A percentile compares a stretch with the other conserved stretches of the same genome.
These are phyloP conservation scores for Fusarium newnesense DNA, from an alignment of 2,329 filamentous ascomycete species.

Conservation along the genomic window DNA sequence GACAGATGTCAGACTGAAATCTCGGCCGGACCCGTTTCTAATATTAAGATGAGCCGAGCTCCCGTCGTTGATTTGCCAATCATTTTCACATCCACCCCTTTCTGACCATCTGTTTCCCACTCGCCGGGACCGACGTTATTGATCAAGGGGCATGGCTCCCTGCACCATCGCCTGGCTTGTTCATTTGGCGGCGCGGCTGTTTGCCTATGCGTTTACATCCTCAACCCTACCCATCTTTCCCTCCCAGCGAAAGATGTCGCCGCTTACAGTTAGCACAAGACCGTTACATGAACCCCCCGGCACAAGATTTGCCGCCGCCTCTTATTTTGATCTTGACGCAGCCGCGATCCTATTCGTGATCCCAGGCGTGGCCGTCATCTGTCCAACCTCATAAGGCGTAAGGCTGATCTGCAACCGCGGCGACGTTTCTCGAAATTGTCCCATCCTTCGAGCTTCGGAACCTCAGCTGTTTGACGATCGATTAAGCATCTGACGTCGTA, in stretches of 20 bases:
- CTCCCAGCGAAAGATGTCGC: constrained; percentile 33
- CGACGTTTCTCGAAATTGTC: constrained; percentile 22
- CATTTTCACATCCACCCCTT: constrained; percentile 5
- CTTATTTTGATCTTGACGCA: constrained; percentile 21
- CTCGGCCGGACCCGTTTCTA: constrained; percentile 30
- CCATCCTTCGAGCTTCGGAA: constrained; percentile 24
- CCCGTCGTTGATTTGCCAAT: constrained; percentile 20
- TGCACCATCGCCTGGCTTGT: constrained; percentile 1
- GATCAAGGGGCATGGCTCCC: constrained; percentile 3
- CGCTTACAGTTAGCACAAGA: constrained; percentile 35
- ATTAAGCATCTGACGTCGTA: constrained; percentile 34
- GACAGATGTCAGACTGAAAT: constrained; percentile 18
- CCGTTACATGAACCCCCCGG: not conserved
- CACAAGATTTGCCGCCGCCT: constrained; percentile 23
- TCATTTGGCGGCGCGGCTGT: constrained; percentile 33
- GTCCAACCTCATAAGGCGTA: constrained; percentile 25
- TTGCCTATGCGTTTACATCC: constrained; percentile 5
- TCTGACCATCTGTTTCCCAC: constrained; percentile 7
- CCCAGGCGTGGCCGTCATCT: constrained; percentile 28
- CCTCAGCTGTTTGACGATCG: constrained; percentile 20
- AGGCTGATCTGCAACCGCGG: constrained; percentile 38
- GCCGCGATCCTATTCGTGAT: constrained; percentile 28
- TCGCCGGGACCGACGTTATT: constrained; percentile 1
- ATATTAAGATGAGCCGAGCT: constrained; percentile 22
- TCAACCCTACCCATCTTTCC: not conserved